Conservation (phyloP, 768 basidiomycete species). For the Calocybe cyanea region DNA sequence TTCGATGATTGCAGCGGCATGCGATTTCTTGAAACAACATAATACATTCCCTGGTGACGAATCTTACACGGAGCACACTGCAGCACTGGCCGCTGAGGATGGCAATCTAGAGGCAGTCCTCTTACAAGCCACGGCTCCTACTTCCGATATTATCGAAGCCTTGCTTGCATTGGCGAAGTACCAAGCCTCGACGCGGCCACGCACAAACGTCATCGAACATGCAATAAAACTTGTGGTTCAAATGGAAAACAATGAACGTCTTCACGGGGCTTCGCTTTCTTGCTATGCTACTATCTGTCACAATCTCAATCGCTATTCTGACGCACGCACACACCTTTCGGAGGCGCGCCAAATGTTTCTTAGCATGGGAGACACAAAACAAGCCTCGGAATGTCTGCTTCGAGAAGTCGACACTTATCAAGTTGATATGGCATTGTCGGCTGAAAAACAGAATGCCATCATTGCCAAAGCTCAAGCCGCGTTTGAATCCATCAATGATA, state of each 20-base stretch:
- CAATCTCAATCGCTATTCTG: not conserved
- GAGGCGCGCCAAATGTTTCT: too few relatives aligned
- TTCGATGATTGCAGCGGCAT: slow-evolving; percentile 12
- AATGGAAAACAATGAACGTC: not conserved
- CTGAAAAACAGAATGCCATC: too few relatives aligned
- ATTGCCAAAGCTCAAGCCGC: too few relatives aligned
- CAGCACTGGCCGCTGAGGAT: not conserved
- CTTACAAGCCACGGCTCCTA: not conserved
- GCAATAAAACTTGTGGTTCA: too few relatives aligned
- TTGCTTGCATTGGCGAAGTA: not conserved
- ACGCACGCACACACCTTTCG: not conserved
- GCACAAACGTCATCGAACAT: too few relatives aligned
- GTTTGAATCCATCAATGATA: too few relatives aligned
- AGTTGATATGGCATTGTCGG: too few relatives aligned
- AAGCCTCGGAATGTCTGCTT: not conserved
- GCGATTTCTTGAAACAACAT: slow-evolving; percentile 12
- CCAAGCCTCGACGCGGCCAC: too few relatives aligned
- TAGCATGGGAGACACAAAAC: not conserved
- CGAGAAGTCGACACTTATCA: too few relatives aligned
- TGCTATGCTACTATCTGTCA: not conserved
- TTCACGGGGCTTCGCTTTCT: not conserved
- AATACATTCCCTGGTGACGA: slow-evolving; percentile 9
- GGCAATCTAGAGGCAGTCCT: slow-evolving; percentile 10
- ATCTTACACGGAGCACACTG: slow-evolving; percentile 6
- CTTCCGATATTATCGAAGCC: not conserved